Evolutionary conservation across 805 yeast genomes (phyloP), one percentile per base, ranked within the genome.

Genomic region (Candida adriatica): DNA sequence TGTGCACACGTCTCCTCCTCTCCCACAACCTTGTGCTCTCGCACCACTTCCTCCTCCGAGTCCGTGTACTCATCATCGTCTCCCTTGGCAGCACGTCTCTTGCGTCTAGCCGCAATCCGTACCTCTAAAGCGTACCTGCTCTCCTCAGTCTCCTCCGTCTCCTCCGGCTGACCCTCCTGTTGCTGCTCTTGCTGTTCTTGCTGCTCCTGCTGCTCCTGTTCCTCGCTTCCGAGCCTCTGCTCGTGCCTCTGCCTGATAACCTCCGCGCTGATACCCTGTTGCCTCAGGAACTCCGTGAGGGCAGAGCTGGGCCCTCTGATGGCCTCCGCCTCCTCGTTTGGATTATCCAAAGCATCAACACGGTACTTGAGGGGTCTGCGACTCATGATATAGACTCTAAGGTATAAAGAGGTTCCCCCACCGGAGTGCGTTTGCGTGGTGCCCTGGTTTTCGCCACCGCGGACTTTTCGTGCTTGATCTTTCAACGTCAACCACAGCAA

Each of bases 191-290:
- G 22, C 18, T 33, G 29, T 28, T 19, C 19, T 2, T 19, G 33
- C 2, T 22, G 21, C 6, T 7, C 49, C 42, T 13, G 55, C 46
- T n/a, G 53, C 51, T 27, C 63, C 39, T 35, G 66, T 48, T 38
- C 68, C 55, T 51, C 42, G 26, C 27, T 25, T 29, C 16, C 25
- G 10, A 53, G 53, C 19, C 57, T 55, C 31, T 55, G 58, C 38
- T 53, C 38, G 54, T 62, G 67, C 36, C 67, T 51, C 30, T 61
- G 60, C 49, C 87, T 66, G 51, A 86, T 86, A 25, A 74, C 76
- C 35, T 77, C 86, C 1, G 95, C 86, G 49, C 65, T 81, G 58
- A 88, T 88, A 21, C 96, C 96, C 56, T 87, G 94, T 35, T 81
- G 85, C 30, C 87, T 66, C 38, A 88, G 66, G 49, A 88, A 88